Conservation (phyloP, 2,329 filamentous ascomycete species). For the Colletotrichum acutatum region DNA sequence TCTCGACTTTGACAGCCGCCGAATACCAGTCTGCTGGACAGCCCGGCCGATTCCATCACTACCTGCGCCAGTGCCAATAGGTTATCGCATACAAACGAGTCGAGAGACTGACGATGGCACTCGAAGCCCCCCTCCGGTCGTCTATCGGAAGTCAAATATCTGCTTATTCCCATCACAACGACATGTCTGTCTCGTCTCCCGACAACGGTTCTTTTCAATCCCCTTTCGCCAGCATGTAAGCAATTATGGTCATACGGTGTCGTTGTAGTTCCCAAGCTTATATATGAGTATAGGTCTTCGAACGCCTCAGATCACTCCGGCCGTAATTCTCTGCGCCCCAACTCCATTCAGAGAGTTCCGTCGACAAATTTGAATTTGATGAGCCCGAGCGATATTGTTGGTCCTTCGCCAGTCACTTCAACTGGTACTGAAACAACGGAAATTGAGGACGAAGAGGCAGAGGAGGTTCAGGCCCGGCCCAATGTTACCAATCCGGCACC, state of each 20-base stretch:
- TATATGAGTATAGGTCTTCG: slow-evolving; percentile 54
- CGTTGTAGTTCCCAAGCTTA: slow-evolving; percentile 2
- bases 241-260: slow-evolving; percentile 14
- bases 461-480: slow-evolving; percentile 62
- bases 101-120: slow-evolving; percentile 60
- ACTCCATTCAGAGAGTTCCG: slow-evolving; percentile 58
- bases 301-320: slow-evolving; percentile 49
- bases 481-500: slow-evolving; percentile 47
- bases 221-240: slow-evolving; percentile 65
- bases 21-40: slow-evolving; percentile 6
- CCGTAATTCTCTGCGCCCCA: slow-evolving; percentile 62
- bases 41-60: neutral
- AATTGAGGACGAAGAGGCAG: slow-evolving; percentile 80
- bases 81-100: neutral
- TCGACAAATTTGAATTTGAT: slow-evolving; percentile 66
- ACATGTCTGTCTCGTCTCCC: slow-evolving; percentile 66
- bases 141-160: slow-evolving; percentile 69
- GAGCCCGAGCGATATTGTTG: slow-evolving; percentile 76
- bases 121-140: slow-evolving; percentile 71
- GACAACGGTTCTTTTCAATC: slow-evolving; percentile 61
- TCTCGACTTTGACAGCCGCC: slow-evolving; percentile 31
- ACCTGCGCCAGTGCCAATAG: neutral
- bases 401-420: slow-evolving; percentile 86
- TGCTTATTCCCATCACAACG: slow-evolving; percentile 61
- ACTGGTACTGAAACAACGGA: slow-evolving; percentile 86